Percentiles rank a stretch among this genome's conserved stretches.
Evolutionary conservation across 441 rosid species (phyloP).

Genomic region (Hura crepitans): DNA sequence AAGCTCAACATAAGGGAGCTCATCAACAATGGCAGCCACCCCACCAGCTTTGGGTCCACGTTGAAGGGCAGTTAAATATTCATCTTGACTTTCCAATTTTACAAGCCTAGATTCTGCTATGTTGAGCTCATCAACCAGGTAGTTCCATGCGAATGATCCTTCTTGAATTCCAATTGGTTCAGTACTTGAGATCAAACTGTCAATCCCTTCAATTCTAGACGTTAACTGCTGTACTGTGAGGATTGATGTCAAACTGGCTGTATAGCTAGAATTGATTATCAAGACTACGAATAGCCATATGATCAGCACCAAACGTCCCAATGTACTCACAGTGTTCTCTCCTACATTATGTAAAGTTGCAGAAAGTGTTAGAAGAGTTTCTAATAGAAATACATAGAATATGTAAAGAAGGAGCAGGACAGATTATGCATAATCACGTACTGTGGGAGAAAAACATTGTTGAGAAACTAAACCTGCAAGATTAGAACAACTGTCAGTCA

Average conservation of each 20-base stretch:
- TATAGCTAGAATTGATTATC: conserved; percentile 95
- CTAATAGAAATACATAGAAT: not conserved
- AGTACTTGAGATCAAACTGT: conserved; percentile 51
- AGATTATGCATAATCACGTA: conserved; percentile 34
- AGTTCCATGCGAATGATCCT: conserved; percentile 75
- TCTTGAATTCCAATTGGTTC: conserved; percentile 91
- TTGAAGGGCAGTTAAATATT: conserved; percentile 51
- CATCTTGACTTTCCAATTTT: conserved; percentile 43
- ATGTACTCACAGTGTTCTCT: conserved; percentile 81
- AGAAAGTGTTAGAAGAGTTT: conserved; percentile 11
- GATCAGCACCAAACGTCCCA: conserved; percentile 81
- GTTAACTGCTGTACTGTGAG: conserved; percentile 85
- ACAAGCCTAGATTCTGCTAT: conserved; percentile 66
- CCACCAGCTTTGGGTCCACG: conserved; percentile 67
- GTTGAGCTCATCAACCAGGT: conserved; percentile 70
- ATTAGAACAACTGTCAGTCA: conserved; percentile 22
- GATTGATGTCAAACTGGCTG: conserved; percentile 93
- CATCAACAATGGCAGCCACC: conserved; percentile 87
- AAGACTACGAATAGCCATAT: conserved; percentile 89
- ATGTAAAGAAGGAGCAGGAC: not conserved
- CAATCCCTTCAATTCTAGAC: conserved; percentile 77
- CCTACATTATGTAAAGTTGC: conserved; percentile 42
- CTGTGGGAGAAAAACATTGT: conserved; percentile 97
- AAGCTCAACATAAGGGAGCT: conserved; percentile 78
- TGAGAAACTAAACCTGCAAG: conserved; percentile 98